phyloP scores from a whole-genome alignment of 2,329 filamentous ascomycete genomes.

The Whalleya microplaca region DNA sequence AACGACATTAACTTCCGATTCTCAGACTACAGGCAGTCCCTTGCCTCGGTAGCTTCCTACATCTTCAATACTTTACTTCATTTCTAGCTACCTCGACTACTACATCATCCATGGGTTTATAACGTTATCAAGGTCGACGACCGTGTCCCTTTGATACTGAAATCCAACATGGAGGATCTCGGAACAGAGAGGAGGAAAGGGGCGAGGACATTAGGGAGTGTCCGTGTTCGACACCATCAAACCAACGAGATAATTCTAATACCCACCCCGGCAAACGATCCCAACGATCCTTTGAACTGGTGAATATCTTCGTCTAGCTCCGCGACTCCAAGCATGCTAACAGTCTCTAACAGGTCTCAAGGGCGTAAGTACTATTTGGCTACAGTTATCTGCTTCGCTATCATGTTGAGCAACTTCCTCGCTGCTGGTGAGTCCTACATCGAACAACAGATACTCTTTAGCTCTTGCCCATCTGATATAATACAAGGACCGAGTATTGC shows the following conservation, averaged over 20 bases:
- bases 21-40: not conserved
- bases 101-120: not conserved
- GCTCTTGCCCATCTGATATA: not conserved
- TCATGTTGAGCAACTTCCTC: constrained; percentile 60
- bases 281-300: constrained; percentile 44
- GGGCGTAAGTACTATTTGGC: constrained; percentile 55
- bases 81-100: not conserved
- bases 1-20: too few species aligned
- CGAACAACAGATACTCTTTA: not conserved
- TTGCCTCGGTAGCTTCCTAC: not conserved
- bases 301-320: constrained; percentile 4
- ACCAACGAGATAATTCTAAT: constrained; percentile 43
- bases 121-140: constrained; percentile 5
- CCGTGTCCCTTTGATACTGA: not conserved
- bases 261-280: constrained; percentile 40
- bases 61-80: too few species aligned
- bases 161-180: constrained; percentile 1
- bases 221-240: constrained; percentile 45
- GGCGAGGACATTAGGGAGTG: constrained; percentile 43
- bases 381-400: constrained; percentile 53
- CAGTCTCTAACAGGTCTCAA: constrained; percentile 40
- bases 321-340: not conserved
- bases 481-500: constrained; percentile 50
- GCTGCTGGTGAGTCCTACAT: constrained; percentile 47
- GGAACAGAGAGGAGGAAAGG: constrained; percentile 2